Base-by-base conservation (phyloP, 805 yeast species). In the Cyberlindnera galapagoensis region DNA sequence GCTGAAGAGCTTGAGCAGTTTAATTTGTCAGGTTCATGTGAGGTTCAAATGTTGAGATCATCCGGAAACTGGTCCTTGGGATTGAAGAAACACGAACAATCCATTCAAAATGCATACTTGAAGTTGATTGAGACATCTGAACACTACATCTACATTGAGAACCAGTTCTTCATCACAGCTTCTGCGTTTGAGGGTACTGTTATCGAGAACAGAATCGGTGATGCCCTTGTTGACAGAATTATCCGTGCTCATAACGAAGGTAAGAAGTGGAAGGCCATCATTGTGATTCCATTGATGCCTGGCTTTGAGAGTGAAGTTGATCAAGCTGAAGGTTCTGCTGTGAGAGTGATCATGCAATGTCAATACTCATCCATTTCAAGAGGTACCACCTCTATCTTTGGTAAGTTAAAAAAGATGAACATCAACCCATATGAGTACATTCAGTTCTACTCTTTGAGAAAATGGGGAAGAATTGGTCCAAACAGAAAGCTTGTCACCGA, bases 151-250 rank as follows among this genome's bases (percentile, higher is more conserved):
- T 92, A 92, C 60, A 80, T 92, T 40, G 99, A 92, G 50, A 92
- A 92, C 51, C 99, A 92, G 59, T 92, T 92, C 50, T 92, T 92
- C 55, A 69, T 92, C 28, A 84, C 97, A 0, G 77, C 95, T n/a
- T 80, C 95, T 24, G 76, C 74, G 14, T 76, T 84, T 52, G 90
- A 83, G 48, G 94, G 94, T 24, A 80, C 79, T 5, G 76, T 76
- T 15, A 82, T 92, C 34, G 79, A 84, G 44, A 92, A 92, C 57
- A 69, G 85, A 52, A 82, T 92, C 43, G 98, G 95, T 24, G 95
- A 90, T 65, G 99, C 99, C 0, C 65, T 92, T 27, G 97, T 92
- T n/a, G 97, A 92, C 56, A 69, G 99, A 49, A 88, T 90, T 34
- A 81, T 88, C 21, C 69, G 87, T 28, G 98, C 98, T 0, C 82